Percentiles rank a stretch among this genome's conserved stretches.
phyloP scores from a whole-genome alignment of 768 basidiomycete genomes.

The Termitomyces sp. region DNA sequence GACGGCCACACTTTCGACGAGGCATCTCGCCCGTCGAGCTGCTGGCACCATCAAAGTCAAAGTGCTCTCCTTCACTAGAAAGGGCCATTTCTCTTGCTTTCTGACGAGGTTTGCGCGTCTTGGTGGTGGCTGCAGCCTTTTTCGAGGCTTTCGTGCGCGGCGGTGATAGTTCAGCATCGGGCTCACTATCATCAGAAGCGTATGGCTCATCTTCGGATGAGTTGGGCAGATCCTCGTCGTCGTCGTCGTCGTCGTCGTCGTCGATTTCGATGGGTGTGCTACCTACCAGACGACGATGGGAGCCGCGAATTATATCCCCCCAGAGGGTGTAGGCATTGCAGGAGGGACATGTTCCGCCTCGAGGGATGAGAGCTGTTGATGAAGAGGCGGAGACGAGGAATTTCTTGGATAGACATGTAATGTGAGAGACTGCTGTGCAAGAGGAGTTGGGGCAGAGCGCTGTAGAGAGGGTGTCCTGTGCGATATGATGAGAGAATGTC shows the following conservation, averaged over 20 bases:
- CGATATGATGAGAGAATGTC: neutral
- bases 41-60: neutral
- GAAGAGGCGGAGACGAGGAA: constrained; percentile 30
- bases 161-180: neutral
- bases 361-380: constrained; percentile 39
- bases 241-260: constrained; percentile 9
- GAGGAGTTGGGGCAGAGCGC: constrained; percentile 46
- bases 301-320: constrained; percentile 65
- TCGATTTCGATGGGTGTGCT: constrained; percentile 20
- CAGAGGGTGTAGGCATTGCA: constrained; percentile 56
- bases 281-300: constrained; percentile 43
- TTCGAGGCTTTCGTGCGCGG: neutral
- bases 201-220: constrained; percentile 29
- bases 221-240: constrained; percentile 2
- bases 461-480: constrained; percentile 43
- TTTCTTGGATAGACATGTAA: constrained; percentile 46
- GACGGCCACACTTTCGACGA: constrained; percentile 5
- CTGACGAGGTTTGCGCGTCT: neutral
- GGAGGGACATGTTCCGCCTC: constrained; percentile 52
- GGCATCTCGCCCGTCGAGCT: neutral
- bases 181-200: constrained; percentile 22
- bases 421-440: constrained; percentile 52
- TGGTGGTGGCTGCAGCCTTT: neutral
- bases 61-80: constrained; percentile 6
- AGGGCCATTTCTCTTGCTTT: too few species aligned